Percentiles rank a stretch among this genome's conserved stretches.
These are phyloP conservation scores for Scheffersomyces titani DNA, from an alignment of 1,139 yeast species.

Conservation along the genomic window DNA sequence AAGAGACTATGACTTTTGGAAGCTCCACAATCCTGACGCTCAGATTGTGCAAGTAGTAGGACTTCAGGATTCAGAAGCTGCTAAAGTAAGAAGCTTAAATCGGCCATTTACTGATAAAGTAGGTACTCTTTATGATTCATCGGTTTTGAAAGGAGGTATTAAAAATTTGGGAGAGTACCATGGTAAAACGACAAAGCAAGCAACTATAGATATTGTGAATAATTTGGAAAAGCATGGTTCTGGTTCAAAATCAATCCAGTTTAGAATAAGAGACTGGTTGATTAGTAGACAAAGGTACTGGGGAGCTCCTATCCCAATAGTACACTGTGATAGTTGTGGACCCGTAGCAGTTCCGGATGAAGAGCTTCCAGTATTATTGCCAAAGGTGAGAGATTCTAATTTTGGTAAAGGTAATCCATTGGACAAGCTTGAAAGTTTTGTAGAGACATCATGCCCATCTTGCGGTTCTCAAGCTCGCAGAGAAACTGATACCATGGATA, in stretches of 20 bases:
- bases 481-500: conserved; percentile 98
- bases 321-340: conserved; percentile 86
- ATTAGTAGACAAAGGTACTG: conserved; percentile 93
- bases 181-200: conserved; percentile 54
- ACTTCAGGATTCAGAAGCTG: conserved; percentile 17
- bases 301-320: conserved; percentile 98
- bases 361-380: conserved; percentile 79
- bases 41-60: conserved; percentile 49
- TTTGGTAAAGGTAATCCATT: conserved; percentile 73
- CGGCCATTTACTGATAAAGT: conserved; percentile 51
- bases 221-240: conserved; percentile 34
- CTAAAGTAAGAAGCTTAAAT: conserved; percentile 4
- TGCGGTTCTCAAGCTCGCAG: conserved; percentile 77
- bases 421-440: conserved; percentile 66
- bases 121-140: conserved; percentile 52
- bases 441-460: conserved; percentile 74
- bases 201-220: conserved; percentile 49
- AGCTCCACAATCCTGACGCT: conserved; percentile 50
- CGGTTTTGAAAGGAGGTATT: conserved; percentile 26
- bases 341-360: conserved; percentile 86
- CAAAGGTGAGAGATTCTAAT: conserved; percentile 45
- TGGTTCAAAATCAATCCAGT: conserved; percentile 57
- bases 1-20: conserved; percentile 84
- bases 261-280: conserved; percentile 85
- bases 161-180: conserved; percentile 46